A percentile compares a stretch with the other conserved stretches of the same genome.
These are phyloP conservation scores for Neopestalotiopsis sp. DNA, from an alignment of 2,329 filamentous ascomycete species.

Conservation along the genomic window DNA sequence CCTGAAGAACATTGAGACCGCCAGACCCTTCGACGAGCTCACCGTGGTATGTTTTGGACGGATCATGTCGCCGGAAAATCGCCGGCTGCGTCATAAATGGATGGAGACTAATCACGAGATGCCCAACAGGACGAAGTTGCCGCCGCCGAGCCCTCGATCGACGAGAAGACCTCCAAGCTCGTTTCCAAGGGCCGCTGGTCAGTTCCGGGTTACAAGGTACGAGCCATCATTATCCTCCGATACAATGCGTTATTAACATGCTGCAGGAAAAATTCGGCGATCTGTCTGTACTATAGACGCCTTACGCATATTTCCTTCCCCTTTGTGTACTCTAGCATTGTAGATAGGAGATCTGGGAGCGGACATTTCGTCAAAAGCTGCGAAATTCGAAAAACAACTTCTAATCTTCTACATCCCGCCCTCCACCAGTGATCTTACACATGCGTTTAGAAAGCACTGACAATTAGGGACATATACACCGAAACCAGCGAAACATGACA, in stretches of 20 bases:
- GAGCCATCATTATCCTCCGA: conserved; percentile 35
- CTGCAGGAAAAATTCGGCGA: conserved; percentile 97
- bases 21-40: conserved; percentile 93
- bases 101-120: conserved; percentile 27
- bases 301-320: conserved; percentile 46
- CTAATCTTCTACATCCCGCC: conserved; percentile 4
- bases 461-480: not conserved
- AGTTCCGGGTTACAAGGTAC: conserved; percentile 98
- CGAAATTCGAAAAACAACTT: conserved; percentile 18
- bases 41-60: conserved; percentile 91
- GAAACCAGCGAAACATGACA: not conserved
- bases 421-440: not conserved
- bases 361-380: conserved; percentile 16
- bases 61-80: conserved; percentile 21
- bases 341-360: conserved; percentile 56
- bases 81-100: not conserved
- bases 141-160: conserved; percentile 92
- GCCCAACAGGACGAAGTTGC: conserved; percentile 83
- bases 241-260: conserved; percentile 48
- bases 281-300: conserved; percentile 84
- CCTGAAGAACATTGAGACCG: conserved; percentile 94
- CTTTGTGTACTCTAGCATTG: conserved; percentile 73
- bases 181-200: conserved; percentile 98
- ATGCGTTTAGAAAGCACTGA: not conserved
- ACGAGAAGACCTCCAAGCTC: conserved; percentile 93